Evolutionary conservation across 202 grass and related monocot genomes (phyloP), one percentile per base, ranked within the genome.

Genomic region (Panicum virgatum): DNA sequence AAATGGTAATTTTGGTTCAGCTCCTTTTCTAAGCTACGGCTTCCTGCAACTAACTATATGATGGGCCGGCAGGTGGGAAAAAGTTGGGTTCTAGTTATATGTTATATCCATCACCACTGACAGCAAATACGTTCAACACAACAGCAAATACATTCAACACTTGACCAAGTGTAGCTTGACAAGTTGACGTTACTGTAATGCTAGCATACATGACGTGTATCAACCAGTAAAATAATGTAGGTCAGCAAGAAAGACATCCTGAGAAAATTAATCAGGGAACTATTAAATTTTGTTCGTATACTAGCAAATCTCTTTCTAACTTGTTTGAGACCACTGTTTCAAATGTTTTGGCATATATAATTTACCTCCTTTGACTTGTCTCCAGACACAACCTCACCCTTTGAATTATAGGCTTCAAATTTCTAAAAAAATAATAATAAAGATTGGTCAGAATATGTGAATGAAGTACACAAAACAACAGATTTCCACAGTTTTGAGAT

Each of bases 381-480:
- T 60, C 96, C 96, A 73, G 85, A 86, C 23, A 98, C 90, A 75
- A 96, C 89, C 75, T 63, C 62, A 38, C 92, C 89, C 86, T 93
- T 98, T 57, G 91, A 86, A 89, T 92, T 87, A 85, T 93, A 98
- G 44, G 92, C 90, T 89, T 96, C 96, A 88, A 96, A 98, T 88
- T 91, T 98, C 96, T 98, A 84, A 44, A 87, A 25, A 78, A 78
- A 78, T 47, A 67, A 75, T 8, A 88, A 81, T 82, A 66, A 78
- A 20, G 52, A 76, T 52, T 73, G 58, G 25, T 64, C 75, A 90
- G 3, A 60, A 30, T 27, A 48, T 81, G 46, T 77, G 22, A 45
- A 71, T 39, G 69, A 8, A 77, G 69, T 37, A 52, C 16, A 77
- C 52, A 34, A 71, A 74, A 70, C 53, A 86, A 76, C 29, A 75